Conservation (phyloP, 2,329 filamentous ascomycete species). For the Trichoderma koningiopsis region DNA sequence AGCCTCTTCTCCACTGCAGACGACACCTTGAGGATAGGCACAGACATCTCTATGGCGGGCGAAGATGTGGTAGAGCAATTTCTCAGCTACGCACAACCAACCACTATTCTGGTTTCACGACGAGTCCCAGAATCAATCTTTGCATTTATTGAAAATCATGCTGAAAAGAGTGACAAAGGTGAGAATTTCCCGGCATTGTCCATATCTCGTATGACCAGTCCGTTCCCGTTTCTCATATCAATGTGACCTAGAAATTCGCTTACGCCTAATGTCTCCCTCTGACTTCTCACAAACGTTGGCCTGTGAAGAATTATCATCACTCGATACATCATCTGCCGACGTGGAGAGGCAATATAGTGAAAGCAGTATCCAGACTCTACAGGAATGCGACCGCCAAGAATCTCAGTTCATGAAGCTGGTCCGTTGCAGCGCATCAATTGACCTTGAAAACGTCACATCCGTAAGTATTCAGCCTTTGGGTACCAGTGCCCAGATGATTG, state of each 20-base stretch:
- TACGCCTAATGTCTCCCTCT: conserved; percentile 69
- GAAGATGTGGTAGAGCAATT: conserved; percentile 68
- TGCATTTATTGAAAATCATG: conserved; percentile 34
- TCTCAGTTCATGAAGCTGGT: conserved; percentile 64
- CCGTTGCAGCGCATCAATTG: conserved; percentile 68
- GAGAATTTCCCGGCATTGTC: background rate
- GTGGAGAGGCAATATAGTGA: conserved; percentile 18
- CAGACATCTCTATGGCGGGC: conserved; percentile 72
- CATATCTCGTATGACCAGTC: conserved; percentile 10
- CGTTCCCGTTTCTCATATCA: background rate
- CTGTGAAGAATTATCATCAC: conserved; percentile 59
- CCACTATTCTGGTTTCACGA: conserved; percentile 55
- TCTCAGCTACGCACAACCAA: conserved; percentile 57
- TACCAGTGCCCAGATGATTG: background rate
- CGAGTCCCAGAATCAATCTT: conserved; percentile 48
- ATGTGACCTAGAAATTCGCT: conserved; percentile 33
- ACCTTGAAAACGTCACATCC: conserved; percentile 72
- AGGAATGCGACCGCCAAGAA: conserved; percentile 44
- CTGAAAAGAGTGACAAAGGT: conserved; percentile 1
- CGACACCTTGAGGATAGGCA: conserved; percentile 72
- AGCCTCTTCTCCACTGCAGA: conserved; percentile 76
- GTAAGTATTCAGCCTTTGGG: conserved; percentile 42
- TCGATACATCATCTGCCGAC: conserved; percentile 24
- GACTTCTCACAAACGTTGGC: conserved; percentile 73
- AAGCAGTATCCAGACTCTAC: conserved; percentile 41